Percentiles rank a stretch among this genome's conserved stretches.
Conservation (phyloP, 2,329 filamentous ascomycete species). For the Hymenoscyphus infarciens region DNA sequence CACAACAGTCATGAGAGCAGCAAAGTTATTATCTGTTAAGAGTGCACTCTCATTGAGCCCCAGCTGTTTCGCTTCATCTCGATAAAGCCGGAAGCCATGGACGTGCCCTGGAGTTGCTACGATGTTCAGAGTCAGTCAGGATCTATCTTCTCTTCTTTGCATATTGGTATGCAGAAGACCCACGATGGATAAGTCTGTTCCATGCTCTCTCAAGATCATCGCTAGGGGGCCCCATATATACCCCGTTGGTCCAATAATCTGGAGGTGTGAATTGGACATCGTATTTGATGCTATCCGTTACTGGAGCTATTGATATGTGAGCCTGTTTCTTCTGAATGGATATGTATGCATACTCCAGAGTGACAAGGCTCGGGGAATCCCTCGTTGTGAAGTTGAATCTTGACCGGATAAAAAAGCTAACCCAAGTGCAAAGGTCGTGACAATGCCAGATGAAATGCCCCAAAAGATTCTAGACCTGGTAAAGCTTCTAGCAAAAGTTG, state of each 20-base stretch:
- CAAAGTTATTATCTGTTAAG: conserved; percentile 7
- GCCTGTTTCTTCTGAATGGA: not conserved
- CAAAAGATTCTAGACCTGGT: not conserved
- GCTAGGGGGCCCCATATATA: conserved; percentile 5
- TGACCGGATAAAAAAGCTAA: not conserved
- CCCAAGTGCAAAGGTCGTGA: not conserved
- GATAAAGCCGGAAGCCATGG: conserved; percentile 7
- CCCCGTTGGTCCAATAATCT: conserved; percentile 6
- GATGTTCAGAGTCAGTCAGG: not conserved
- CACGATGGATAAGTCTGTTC: conserved; percentile 6
- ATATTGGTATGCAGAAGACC: not conserved
- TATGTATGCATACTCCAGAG: conserved; percentile 6
- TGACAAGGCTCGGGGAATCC: not conserved
- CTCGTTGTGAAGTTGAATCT: conserved; percentile 1
- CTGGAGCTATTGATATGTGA: not conserved
- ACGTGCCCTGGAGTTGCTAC: conserved; percentile 3
- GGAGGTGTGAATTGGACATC: conserved; percentile 3
- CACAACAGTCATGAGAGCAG: conserved; percentile 5
- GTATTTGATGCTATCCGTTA: conserved; percentile 2
- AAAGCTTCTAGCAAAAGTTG: not conserved
- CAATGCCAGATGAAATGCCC: not conserved
- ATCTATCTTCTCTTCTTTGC: not conserved
- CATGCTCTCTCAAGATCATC: conserved; percentile 1
- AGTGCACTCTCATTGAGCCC: conserved; percentile 7
- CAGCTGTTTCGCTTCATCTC: conserved; percentile 7